Percentiles rank a stretch among this genome's conserved stretches.
Evolutionary conservation across 257 asterid species (phyloP).

Genomic region (Salvia splendens): DNA sequence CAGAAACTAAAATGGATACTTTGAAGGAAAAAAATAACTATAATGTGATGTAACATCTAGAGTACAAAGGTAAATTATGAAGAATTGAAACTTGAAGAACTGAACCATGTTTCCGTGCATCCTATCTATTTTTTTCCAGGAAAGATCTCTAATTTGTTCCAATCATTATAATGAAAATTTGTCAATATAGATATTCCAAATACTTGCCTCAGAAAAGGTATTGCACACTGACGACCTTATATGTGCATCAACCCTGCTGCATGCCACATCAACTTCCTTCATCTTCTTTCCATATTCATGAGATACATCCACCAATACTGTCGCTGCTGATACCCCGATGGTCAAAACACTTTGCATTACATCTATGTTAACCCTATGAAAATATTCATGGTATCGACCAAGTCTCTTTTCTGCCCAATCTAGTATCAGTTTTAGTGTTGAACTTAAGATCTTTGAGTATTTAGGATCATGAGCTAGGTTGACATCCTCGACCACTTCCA

Average conservation of each 20-base stretch:
- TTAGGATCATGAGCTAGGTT: slow-evolving; percentile 46
- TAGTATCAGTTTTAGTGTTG: slow-evolving; percentile 46
- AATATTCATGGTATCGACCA: slow-evolving; percentile 59
- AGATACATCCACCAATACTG: slow-evolving; percentile 47
- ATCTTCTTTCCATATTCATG: slow-evolving; percentile 44
- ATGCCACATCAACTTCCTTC: slow-evolving; percentile 55
- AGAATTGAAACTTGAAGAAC: background rate
- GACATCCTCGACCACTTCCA: slow-evolving; percentile 62
- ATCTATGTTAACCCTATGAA: slow-evolving; percentile 71
- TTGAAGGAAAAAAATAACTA: background rate
- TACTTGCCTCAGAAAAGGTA: slow-evolving; percentile 84
- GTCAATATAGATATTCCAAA: background rate
- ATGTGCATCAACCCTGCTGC: slow-evolving; percentile 58
- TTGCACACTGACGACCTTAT: slow-evolving; percentile 74
- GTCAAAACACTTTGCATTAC: slow-evolving; percentile 67
- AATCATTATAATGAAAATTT: background rate
- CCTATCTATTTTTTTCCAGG: background rate
- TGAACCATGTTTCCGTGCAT: background rate
- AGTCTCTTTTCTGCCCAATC: slow-evolving; percentile 77
- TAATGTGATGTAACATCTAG: background rate
- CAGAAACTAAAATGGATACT: background rate
- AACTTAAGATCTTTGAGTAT: slow-evolving; percentile 53
- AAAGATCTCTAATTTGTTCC: background rate
- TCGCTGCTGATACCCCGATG: slow-evolving; percentile 61
- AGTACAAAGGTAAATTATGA: background rate